Evolutionary conservation across 1,139 yeast genomes (phyloP).

Genomic region (Candida glucosophila): DNA sequence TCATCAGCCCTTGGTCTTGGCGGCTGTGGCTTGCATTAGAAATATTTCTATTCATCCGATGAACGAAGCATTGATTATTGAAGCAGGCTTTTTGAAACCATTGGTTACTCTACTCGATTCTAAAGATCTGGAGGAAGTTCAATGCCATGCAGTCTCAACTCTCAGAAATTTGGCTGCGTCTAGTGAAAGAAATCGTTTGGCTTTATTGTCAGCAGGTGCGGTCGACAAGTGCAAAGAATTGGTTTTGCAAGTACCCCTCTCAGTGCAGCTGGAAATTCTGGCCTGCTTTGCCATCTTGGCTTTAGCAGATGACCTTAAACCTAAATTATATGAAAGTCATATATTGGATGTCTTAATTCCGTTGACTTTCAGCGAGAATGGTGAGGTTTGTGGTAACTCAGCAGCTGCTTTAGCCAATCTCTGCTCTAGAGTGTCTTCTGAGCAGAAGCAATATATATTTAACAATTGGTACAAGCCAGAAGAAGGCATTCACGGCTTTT

Average conservation of each 20-base stretch:
- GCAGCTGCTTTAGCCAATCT: constrained; percentile 97
- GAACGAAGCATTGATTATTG: constrained; percentile 90
- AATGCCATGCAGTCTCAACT: constrained; percentile 95
- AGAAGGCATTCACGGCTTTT: constrained; percentile 81
- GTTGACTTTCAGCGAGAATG: constrained; percentile 76
- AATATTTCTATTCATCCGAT: constrained; percentile 94
- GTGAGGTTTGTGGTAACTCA: constrained; percentile 96
- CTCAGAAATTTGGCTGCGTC: constrained; percentile 93
- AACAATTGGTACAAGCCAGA: constrained; percentile 73
- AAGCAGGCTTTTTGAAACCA: constrained; percentile 91
- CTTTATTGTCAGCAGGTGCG: constrained; percentile 91
- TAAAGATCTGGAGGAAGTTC: constrained; percentile 88
- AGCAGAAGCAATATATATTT: constrained; percentile 67
- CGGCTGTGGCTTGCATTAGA: constrained; percentile 97
- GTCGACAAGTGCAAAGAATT: constrained; percentile 87
- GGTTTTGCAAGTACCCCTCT: constrained; percentile 74
- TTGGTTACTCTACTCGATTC: constrained; percentile 78
- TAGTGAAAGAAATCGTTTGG: constrained; percentile 85
- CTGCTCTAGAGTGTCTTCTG: constrained; percentile 75
- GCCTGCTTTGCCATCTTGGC: constrained; percentile 98
- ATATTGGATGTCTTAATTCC: constrained; percentile 87
- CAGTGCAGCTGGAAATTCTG: constrained; percentile 90
- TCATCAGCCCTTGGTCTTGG: constrained; percentile 86
- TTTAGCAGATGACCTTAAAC: constrained; percentile 88
- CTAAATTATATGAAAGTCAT: constrained; percentile 74